Evolutionary conservation across 1,139 yeast species (phyloP), one percentile per base, ranked within the genome.

Genomic region (Nakaseomyces kungkrabaensis): DNA sequence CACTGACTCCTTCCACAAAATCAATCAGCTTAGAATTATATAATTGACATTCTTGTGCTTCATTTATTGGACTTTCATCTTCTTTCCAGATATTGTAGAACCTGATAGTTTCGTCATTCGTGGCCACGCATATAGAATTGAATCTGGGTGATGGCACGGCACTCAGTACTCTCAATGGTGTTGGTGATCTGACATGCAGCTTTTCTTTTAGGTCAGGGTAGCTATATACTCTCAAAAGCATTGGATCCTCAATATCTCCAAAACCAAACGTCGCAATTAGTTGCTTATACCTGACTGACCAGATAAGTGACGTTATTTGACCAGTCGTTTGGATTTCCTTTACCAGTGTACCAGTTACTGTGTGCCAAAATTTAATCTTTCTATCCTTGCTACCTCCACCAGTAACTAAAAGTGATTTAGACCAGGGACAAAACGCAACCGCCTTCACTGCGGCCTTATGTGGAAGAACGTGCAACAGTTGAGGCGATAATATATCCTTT

Each of bases 361-460:
- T 76, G 65, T 90, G 95, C 96, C 96, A 89, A 62, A 88, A 86
- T 49, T 88, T 71, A 11, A 73, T 69, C 26, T 72, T 72, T 71
- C 85, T 74, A 62, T 85, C 95, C 50, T 82, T 79, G 27, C 86
- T 80, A 0, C 95, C 95, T 24, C 90, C 95, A 0, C 95, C 95
- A 0, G 94, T 85, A 7, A 88, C 94, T 49, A 85, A 67, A 29
- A 85, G 66, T 43, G 83, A 77, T 48, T 76, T 78, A 54, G 85
- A 83, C 79, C 84, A 83, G 0, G 95, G 95, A 63, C 94, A 85
- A 71, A 82, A 85, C 26, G 87, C 79, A 53, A 85, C 72, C 0
- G 94, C 94, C 63, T 85, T 85, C 0, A 85, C 89, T 0, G 95
- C 95, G 0, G 95, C 94, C 43, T 74, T 73, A 60, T 85, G 95